Base-by-base conservation (phyloP, 495 filamentous ascomycete species). In the Hyaloscypha finlandica region DNA sequence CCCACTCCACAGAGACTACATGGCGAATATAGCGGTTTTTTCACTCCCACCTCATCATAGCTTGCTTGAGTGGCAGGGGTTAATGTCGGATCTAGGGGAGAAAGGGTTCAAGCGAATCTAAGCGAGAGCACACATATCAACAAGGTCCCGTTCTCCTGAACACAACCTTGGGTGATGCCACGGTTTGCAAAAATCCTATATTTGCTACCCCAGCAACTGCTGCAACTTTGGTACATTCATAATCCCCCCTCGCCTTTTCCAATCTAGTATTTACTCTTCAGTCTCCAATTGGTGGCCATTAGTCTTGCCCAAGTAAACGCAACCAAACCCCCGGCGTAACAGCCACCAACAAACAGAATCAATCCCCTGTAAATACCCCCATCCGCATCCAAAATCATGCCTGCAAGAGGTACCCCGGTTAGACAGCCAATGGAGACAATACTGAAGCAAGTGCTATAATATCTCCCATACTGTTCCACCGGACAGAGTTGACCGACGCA, bases 401-500 rank as follows among this genome's bases (percentile, higher is more conserved):
- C 94, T 0, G 90, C 94, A 69, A 97, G 94, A 0, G 94, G 94
- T n/a, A 96, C 86, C 31, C 94, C 93, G 25, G 88, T 94, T 35
- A 98, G 81, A 9, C 90, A 91, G 0, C 92, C 93, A 74, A 97
- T 91, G 68, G 89, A 91, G 25, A 94, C 93, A 42, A 96, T 83
- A 64, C 92, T 93, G 77, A 96, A 94, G 63, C 89, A 88, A 2
- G 93, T 94, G 16, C 92, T 90, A 71, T 89, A 95, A 70, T 90
- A 93, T 55, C 90, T 81, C 4, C 94, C 94, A 70, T 95, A 97
- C 62, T 93, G 82, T 59, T 92, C 84, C 4, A 92, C 90, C 53
- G 89, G 87, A 77, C 93, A 97, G 16, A 97, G 84, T 80, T 96
- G 92, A 11, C 92, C 92, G 19, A 98, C 85, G 72, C 93, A 97